Conservation (phyloP, 2,329 filamentous ascomycete species). For the Mariannaea elegans region DNA sequence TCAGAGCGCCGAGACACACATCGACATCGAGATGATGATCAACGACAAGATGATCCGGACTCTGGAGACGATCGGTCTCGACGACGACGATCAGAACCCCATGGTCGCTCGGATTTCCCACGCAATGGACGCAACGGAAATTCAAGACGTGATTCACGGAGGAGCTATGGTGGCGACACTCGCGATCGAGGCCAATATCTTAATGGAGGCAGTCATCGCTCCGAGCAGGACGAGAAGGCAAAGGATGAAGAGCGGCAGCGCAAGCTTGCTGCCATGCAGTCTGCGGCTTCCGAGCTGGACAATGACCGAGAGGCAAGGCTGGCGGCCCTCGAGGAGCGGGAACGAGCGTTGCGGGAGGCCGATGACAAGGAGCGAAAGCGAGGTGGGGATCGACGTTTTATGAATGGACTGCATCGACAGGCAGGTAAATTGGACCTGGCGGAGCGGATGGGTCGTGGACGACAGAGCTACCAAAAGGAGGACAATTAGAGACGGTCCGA, state of each 20-base stretch:
- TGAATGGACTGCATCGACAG: slow-evolving; percentile 69
- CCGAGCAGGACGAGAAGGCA: slow-evolving; percentile 37
- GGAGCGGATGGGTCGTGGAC: slow-evolving; percentile 60
- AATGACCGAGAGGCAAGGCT: slow-evolving; percentile 74
- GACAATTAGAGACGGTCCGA: slow-evolving; percentile 46
- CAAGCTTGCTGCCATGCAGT: slow-evolving; percentile 78
- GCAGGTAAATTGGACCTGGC: slow-evolving; percentile 61
- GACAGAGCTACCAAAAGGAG: slow-evolving; percentile 56
- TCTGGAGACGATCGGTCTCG: slow-evolving; percentile 43
- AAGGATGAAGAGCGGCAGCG: slow-evolving; percentile 68
- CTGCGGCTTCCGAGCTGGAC: slow-evolving; percentile 74
- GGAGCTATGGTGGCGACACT: slow-evolving; percentile 31
- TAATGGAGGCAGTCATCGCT: slow-evolving; percentile 30
- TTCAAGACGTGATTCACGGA: slow-evolving; percentile 16
- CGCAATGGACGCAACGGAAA: slow-evolving; percentile 19
- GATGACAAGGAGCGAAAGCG: slow-evolving; percentile 73
- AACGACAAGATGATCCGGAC: slow-evolving; percentile 38
- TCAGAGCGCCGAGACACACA: slow-evolving; percentile 19
- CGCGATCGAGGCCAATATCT: slow-evolving; percentile 35
- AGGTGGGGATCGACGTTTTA: slow-evolving; percentile 71
- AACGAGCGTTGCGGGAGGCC: slow-evolving; percentile 69
- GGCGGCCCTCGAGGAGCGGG: slow-evolving; percentile 70
- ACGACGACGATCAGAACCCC: slow-evolving; percentile 34
- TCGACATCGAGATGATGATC: slow-evolving; percentile 21
- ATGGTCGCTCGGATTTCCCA: slow-evolving; percentile 6